Evolutionary conservation across 345 rosid species (phyloP).

Genomic region (Gossypium ekmanianum): DNA sequence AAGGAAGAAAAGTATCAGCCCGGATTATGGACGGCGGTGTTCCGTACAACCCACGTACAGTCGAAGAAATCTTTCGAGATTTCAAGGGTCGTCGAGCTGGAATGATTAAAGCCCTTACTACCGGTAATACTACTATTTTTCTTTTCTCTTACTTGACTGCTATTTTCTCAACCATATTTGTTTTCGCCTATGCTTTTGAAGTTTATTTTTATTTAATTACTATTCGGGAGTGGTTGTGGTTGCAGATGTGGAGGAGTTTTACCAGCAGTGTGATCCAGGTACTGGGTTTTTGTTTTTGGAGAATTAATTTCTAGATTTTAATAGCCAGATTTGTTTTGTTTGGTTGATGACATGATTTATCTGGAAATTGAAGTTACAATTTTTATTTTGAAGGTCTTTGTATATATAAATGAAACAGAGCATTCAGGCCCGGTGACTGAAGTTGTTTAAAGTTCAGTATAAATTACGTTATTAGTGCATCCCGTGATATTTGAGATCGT

Average conservation of each 20-base stretch:
- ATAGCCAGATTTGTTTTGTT: neutral
- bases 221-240: conserved; percentile 9
- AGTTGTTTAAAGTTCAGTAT: neutral
- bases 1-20: neutral
- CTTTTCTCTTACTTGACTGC: neutral
- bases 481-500: neutral
- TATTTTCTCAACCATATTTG: neutral
- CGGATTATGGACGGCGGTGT: conserved; percentile 48
- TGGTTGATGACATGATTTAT: neutral
- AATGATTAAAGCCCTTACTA: conserved; percentile 68
- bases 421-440: neutral
- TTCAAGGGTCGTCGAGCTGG: conserved; percentile 70
- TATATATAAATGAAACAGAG: neutral
- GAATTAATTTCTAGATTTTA: neutral
- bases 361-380: neutral
- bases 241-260: conserved; percentile 69
- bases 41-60: conserved; percentile 64
- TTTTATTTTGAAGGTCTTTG: neutral
- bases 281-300: conserved; percentile 13
- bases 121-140: conserved; percentile 28
- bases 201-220: neutral
- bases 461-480: neutral
- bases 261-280: conserved; percentile 79
- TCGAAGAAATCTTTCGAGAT: conserved; percentile 66
- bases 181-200: neutral